Evolutionary conservation across 441 rosid species (phyloP), one percentile per base, ranked within the genome.

Genomic region (Breynia disticha): DNA sequence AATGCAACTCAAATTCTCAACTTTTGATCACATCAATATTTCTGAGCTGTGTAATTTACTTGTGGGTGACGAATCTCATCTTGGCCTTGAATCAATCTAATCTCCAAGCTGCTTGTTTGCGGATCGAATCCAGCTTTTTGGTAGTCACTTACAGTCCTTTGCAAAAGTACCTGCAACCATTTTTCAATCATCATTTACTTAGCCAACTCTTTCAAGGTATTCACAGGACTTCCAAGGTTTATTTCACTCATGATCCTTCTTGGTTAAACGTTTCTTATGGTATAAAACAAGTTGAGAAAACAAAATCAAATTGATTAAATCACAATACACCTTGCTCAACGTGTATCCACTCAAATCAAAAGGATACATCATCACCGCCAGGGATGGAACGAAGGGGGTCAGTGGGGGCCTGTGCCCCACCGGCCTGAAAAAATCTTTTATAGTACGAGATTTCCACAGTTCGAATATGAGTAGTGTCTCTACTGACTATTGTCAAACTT

Each of bases 31-130:
- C 64, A 80, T 52, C 55, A 57, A 68, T 75, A 94, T 68, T 59
- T 79, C 65, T 85, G 77, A 39, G 97, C 95, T 71, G 66, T 76
- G 56, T 73, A 79, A 71, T 67, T 77, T 38, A 82, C 73, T 42
- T 67, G 76, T 2, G 99, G 99, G 55, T 74, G 79, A 46, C 91
- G 87, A 48, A 94, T 87, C 52, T 83, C 87, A 3, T 90, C 91
- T 60, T 94, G 99, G 68, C 97, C 83, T 69, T 90, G 99, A 67
- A 94, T 80, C 65, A 94, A 63, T 59, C 95, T 80, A 59, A 94
- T 94, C 66, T 94, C 99, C 75, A 94, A 76, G 67, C 97, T 90
- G 74, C 99, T 90, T 12, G 97, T 71, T 35, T 76, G 51, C 0
- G 76, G 78, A 76, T 85, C 70, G 43, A 68, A 90, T 52, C 86